These are phyloP conservation scores for Cokeromyces recurvatus DNA, from an alignment of 371 early-diverging fungal genomes.

Conservation along the genomic window DNA sequence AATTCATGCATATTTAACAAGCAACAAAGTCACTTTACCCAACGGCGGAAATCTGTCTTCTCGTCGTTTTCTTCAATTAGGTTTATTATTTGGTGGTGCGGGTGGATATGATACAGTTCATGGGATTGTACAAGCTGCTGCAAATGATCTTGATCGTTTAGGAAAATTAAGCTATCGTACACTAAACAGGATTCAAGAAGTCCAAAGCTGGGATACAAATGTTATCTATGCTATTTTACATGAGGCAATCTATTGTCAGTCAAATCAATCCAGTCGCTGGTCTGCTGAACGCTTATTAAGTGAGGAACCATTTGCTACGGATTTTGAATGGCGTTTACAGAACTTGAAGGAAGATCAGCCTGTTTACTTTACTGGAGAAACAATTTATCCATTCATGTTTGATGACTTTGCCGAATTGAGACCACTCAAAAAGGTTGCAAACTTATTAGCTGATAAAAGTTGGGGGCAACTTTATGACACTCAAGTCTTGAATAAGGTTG, in stretches of 20 bases:
- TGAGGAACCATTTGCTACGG: conserved; percentile 38
- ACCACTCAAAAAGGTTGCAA: conserved; percentile 55
- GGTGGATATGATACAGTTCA: conserved; percentile 71
- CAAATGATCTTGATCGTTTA: conserved; percentile 46
- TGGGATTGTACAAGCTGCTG: conserved; percentile 45
- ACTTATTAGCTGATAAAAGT: conserved; percentile 52
- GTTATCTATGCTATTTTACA: conserved; percentile 68
- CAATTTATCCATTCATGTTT: conserved; percentile 73
- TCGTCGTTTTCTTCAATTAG: conserved; percentile 72
- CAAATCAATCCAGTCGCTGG: conserved; percentile 56
- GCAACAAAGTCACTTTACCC: conserved; percentile 46
- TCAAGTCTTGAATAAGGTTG: conserved; percentile 40
- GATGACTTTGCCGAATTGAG: conserved; percentile 65
- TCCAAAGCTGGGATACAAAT: conserved; percentile 57
- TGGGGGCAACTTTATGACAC: conserved; percentile 64
- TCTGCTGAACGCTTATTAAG: conserved; percentile 57
- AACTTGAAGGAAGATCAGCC: conserved; percentile 28
- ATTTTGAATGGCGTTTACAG: conserved; percentile 49
- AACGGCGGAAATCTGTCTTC: conserved; percentile 66
- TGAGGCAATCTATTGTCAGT: conserved; percentile 70
- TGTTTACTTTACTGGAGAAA: conserved; percentile 57
- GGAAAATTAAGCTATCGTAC: conserved; percentile 49
- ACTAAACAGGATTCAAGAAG: conserved; percentile 34
- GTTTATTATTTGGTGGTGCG: conserved; percentile 57
- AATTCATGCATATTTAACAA: conserved; percentile 52